Conservation (phyloP, 1,284 basidiomycete species). For the Fomes fomentarius region DNA sequence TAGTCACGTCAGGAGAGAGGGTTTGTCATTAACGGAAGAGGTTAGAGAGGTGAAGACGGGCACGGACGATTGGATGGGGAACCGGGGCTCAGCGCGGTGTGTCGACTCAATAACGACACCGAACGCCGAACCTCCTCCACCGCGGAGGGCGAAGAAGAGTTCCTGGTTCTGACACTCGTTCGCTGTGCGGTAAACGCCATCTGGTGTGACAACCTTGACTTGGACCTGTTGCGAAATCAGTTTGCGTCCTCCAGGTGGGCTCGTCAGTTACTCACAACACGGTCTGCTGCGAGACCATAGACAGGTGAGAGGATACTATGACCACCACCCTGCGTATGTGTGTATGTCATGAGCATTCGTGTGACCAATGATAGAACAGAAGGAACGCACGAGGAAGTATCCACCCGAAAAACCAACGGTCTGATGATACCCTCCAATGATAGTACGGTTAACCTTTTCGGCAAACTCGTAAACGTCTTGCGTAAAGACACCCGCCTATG, state of each 20-base stretch:
- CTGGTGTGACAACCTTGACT: conserved; percentile 35
- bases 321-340: conserved; percentile 48
- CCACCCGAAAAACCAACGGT: conserved; percentile 37
- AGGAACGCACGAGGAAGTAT: conserved; percentile 33
- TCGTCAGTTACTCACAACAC: conserved; percentile 29
- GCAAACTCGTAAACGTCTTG: conserved; percentile 36
- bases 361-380: too few species aligned
- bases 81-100: conserved; percentile 28
- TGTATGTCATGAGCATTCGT: not conserved
- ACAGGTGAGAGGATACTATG: conserved; percentile 44
- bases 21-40: not conserved
- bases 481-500: conserved; percentile 31
- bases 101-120: conserved; percentile 36
- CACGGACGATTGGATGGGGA: conserved; percentile 33
- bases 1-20: not conserved
- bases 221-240: conserved; percentile 13
- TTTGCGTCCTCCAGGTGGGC: not conserved
- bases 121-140: conserved; percentile 34
- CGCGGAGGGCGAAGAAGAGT: conserved; percentile 38
- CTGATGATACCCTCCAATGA: conserved; percentile 37
- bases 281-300: conserved; percentile 42
- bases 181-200: conserved; percentile 34
- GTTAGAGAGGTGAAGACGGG: too few species aligned
- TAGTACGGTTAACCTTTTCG: conserved; percentile 35
- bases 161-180: conserved; percentile 40